Evolutionary conservation across 2,329 filamentous ascomycete genomes (phyloP), one percentile per base, ranked within the genome.

Genomic region (Fusarium phyllophilum): DNA sequence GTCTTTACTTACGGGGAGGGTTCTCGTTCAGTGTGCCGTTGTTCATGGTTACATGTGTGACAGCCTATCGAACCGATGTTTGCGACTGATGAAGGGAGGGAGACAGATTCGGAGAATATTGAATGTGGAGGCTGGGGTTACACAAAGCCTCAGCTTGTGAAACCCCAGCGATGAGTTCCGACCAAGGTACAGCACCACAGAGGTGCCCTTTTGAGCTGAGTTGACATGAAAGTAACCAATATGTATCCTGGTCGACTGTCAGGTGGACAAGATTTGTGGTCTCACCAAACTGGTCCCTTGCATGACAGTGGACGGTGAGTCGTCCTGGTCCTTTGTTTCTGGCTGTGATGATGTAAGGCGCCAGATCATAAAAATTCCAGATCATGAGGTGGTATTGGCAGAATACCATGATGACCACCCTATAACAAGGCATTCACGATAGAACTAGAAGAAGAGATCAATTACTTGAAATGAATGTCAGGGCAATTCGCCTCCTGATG

Each of bases 231-330:
- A 52, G 48, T n/a, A 57, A 48, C 68, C 63, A 72, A 69, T 69
- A 55, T 56, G n/a, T 49, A 72, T 68, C 59, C 71, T 41, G 41
- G 61, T 72, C 49, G 24, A 24, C 58, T 34, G 57, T 72, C 71
- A 74, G 45, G 62, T 65, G 62, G 51, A 34, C 52, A 54, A 56
- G 58, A 67, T 65, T 55, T 55, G 49, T 56, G 41, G 63, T 75
- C 70, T 68, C 59, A 74, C 67, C 62, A 66, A 55, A 48, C 63
- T 75, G 64, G 75, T 77, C 62, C 75, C 75, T 77, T 77, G 66
- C 68, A 77, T 68, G 70, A 36, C 31, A 38, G 45, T 49, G 66
- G 66, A 31, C 70, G 41, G n/a, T 59, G 56, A 66, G 26, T 42
- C 38, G 51, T 61, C 49, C 33, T 65, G 52, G 54, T 57, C 57